A percentile compares a stretch with the other conserved stretches of the same genome.
These are phyloP conservation scores for Capsicum pubescens DNA, from an alignment of 257 asterid species.

Conservation along the genomic window DNA sequence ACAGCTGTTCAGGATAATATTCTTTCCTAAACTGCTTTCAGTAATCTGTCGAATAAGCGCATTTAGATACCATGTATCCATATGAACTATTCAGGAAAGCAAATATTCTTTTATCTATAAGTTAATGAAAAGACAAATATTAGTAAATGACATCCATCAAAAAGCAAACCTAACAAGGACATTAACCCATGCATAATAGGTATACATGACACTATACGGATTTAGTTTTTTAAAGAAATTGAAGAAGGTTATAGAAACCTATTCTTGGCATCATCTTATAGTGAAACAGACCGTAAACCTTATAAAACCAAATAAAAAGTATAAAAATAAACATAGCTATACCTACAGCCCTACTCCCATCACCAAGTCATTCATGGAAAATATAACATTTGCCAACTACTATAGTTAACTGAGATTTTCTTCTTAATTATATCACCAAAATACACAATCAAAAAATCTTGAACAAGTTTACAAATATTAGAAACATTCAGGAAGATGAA, in stretches of 20 bases:
- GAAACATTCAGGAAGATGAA: background rate
- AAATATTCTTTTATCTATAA: too few relatives aligned
- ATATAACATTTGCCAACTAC: background rate
- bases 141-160: background rate
- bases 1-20: background rate
- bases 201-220: background rate
- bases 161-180: background rate
- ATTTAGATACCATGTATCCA: background rate
- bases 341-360: background rate
- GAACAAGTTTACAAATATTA: background rate
- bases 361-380: background rate
- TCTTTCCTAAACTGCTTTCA: background rate
- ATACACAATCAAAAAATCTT: conserved; percentile 11
- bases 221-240: background rate
- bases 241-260: background rate
- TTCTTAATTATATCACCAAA: background rate
- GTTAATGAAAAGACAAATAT: too few relatives aligned
- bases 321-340: background rate
- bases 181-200: background rate
- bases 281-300: background rate
- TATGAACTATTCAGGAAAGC: background rate
- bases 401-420: background rate
- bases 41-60: background rate
- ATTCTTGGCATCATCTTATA: background rate
- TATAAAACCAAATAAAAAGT: background rate